phyloP scores from a whole-genome alignment of 2,329 filamentous ascomycete species.

The Sarocladium strictum region DNA sequence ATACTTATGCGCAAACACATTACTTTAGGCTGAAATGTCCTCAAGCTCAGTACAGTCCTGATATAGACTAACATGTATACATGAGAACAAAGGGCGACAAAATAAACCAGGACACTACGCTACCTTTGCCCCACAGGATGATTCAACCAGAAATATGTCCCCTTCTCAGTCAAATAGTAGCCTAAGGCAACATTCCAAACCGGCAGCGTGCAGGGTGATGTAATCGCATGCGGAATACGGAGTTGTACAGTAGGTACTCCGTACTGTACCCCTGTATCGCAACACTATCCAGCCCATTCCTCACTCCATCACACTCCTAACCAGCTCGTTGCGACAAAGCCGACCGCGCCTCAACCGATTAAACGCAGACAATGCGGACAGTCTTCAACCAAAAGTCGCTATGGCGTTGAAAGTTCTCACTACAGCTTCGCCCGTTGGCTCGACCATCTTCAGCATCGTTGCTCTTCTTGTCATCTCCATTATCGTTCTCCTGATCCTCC shows the following conservation, averaged over 20 bases:
- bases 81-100: no score
- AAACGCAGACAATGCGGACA: not conserved
- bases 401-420: conserved; percentile 43
- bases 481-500: conserved; percentile 75
- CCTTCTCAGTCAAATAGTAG: not conserved
- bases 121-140: no score
- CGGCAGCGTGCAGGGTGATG: not conserved
- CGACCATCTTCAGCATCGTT: conserved; percentile 69
- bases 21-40: no score
- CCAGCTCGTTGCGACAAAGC: not conserved
- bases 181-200: not conserved
- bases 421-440: conserved; percentile 63
- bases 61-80: no score
- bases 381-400: conserved; percentile 19
- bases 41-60: no score
- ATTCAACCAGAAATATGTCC: not conserved
- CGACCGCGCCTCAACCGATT: not conserved
- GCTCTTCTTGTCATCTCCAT: conserved; percentile 69
- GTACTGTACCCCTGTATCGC: not conserved
- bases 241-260: no score
- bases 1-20: no score
- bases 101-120: not conserved
- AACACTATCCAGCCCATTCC: not conserved
- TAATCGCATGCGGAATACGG: not conserved
- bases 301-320: not conserved